Evolutionary conservation across 2,329 filamentous ascomycete species (phyloP).

Genomic region (Sphaerulina populicola): DNA sequence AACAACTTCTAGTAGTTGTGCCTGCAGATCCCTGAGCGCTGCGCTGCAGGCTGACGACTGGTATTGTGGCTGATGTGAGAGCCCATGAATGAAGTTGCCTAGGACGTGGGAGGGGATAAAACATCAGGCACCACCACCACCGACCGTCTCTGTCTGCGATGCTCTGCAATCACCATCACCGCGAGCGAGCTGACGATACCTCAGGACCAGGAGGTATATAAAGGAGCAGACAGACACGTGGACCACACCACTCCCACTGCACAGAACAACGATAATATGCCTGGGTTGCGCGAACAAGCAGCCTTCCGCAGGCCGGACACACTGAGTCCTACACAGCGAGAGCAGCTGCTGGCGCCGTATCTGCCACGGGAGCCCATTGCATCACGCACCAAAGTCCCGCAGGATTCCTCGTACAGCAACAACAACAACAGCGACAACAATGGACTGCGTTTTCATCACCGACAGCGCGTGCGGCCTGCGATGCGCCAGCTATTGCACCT

Average conservation of each 20-base stretch:
- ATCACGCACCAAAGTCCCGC: constrained; percentile 8
- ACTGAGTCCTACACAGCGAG: constrained; percentile 27
- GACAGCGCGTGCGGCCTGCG: constrained; percentile 26
- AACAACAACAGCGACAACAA: constrained; percentile 7
- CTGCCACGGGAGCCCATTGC: constrained; percentile 24
- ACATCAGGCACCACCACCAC: background rate
- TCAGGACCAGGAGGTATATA: too few species aligned
- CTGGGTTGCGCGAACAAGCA: constrained; percentile 23
- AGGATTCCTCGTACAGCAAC: background rate
- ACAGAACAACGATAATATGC: constrained; percentile 21
- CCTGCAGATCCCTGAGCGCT: background rate
- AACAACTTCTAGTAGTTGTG: background rate
- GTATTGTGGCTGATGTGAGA: background rate
- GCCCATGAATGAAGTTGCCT: background rate
- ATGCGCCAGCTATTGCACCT: constrained; percentile 46
- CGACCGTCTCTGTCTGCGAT: too few species aligned
- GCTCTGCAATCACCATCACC: too few species aligned
- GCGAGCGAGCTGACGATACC: too few species aligned
- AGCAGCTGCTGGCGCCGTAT: constrained; percentile 30
- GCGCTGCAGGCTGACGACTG: constrained; percentile 7
- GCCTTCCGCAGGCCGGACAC: constrained; percentile 27
- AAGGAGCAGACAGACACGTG: too few species aligned
- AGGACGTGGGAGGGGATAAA: constrained; percentile 1
- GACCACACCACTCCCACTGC: too few species aligned
- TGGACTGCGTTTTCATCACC: constrained; percentile 21